These are phyloP conservation scores for Elongisporangium undulatum DNA, from an alignment of 352 stramenopile species.

Conservation along the genomic window DNA sequence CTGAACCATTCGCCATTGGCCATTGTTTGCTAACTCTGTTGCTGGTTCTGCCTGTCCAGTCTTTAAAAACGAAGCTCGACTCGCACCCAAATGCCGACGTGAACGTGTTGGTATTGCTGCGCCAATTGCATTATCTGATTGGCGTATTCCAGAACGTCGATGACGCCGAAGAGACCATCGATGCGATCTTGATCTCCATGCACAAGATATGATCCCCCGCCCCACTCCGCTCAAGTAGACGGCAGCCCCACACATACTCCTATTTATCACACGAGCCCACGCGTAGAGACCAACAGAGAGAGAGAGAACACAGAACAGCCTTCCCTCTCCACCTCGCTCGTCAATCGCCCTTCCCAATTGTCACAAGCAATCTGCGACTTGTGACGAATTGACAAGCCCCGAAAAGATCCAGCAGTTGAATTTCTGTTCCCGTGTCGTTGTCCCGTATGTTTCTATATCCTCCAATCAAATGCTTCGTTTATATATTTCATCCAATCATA, in stretches of 20 bases:
- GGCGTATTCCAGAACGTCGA: conserved; percentile 71
- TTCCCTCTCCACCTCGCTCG: background rate
- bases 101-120: conserved; percentile 48
- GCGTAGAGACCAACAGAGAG: background rate
- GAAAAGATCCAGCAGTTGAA: background rate
- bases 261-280: background rate
- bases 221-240: conserved; percentile 2
- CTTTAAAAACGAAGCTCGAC: conserved; percentile 41
- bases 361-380: background rate
- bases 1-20: background rate
- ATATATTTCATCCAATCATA: conserved; percentile 1
- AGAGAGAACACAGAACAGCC: background rate
- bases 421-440: background rate
- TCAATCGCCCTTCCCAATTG: background rate
- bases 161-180: conserved; percentile 50
- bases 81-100: conserved; percentile 25
- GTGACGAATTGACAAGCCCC: background rate
- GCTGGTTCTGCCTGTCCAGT: conserved; percentile 14
- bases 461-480: background rate
- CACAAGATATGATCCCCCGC: conserved; percentile 17
- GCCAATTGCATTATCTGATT: conserved; percentile 72
- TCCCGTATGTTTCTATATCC: background rate
- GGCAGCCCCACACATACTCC: background rate
- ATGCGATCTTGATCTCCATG: conserved; percentile 45
- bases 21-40: background rate